Evolutionary conservation across 2,329 filamentous ascomycete genomes (phyloP), one percentile per base, ranked within the genome.

Genomic region (Pseudogymnoascus sp.): DNA sequence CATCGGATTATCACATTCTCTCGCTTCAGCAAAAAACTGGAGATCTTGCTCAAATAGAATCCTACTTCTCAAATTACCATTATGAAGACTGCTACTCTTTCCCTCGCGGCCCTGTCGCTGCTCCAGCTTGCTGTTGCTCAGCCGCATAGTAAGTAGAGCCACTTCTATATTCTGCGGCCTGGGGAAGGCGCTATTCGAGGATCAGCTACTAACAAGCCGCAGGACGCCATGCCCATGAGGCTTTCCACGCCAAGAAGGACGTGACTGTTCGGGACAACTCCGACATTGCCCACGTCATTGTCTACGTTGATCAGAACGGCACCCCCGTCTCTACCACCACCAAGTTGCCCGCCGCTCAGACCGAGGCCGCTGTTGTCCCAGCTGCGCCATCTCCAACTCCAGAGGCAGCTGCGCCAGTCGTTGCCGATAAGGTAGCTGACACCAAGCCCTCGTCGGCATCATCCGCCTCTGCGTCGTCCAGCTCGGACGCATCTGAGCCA

Each of bases 221-320:
- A 65, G 61, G 64, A 19, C 70, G 68, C 21, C 70, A 72, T 65
- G 63, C 59, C 38, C 72, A 72, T 50, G 66, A 66, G 46, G 67
- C 70, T 42, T 53, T 68, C 50, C 67, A 69, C 42, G 65, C 44
- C 26, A 70, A 72, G 67, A 71, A 68, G 62, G 68, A 69, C 64
- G 68, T 67, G 13, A 75, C 66, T 70, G 74, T 71, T 68, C 74
- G 70, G 71, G 68, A 64, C 71, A 11, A 60, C 42, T 62, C 61
- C 11, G 61, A 67, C 13, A 67, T 77, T 9, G 77, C 79, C 5
- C 76, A 81, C 64, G 76, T 82, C 60, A 78, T 80, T 21, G 79
- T 88, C 69, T 88, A 83, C 73, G 83, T 88, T 53, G 80, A 89
- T 70, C 75, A 82, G 67, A 72, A 80, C 64, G 84, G 84, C 63